Evolutionary conservation across 148 eudicot genomes (phyloP), one percentile per base, ranked within the genome.

Genomic region (Beta vulgaris): DNA sequence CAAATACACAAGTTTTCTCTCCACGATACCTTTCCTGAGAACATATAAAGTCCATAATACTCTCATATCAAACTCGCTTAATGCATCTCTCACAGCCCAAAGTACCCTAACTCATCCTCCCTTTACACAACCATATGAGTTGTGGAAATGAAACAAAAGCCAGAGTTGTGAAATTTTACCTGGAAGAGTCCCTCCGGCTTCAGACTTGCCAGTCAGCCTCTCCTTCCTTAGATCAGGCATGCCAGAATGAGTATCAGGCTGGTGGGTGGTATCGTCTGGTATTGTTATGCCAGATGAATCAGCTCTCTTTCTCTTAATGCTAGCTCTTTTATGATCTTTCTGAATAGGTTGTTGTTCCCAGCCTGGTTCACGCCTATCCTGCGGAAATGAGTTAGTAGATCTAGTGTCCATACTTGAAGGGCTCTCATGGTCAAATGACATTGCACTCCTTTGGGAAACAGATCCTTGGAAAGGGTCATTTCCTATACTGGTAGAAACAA

Each of bases 351-450:
- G 90, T 59, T 87, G 90, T 74, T 90, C 94, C 93, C 85, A 85
- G 21, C 76, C 80, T 74, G 79, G 62, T 59, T 89, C 93, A 79
- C 86, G 88, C 82, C 88, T 86, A 78, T 90, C 93, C 65, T 84
- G 87, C 3, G 91, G 80, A 59, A 83, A 83, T 26, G 90, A 86
- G 74, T 80, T 87, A 35, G 87, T 79, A 66, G 91, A 86, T 77
- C 86, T 88, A 37, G 88, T 90, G 44, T 88, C 94, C 29, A 86
- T 78, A 85, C 94, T 90, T 55, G 91, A 86, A 67, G 94, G 90
- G 80, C 94, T 90, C 82, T 86, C 94, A 68, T 90, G 88, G 46
- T 86, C 94, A 60, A 81, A 68, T 42, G 91, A 86, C 77, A 75
- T 85, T 59, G 82, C 76, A 84, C 84, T 82, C 71, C 84, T 82